phyloP scores from a whole-genome alignment of 257 asterid genomes.

The Solanum verrucosum region DNA sequence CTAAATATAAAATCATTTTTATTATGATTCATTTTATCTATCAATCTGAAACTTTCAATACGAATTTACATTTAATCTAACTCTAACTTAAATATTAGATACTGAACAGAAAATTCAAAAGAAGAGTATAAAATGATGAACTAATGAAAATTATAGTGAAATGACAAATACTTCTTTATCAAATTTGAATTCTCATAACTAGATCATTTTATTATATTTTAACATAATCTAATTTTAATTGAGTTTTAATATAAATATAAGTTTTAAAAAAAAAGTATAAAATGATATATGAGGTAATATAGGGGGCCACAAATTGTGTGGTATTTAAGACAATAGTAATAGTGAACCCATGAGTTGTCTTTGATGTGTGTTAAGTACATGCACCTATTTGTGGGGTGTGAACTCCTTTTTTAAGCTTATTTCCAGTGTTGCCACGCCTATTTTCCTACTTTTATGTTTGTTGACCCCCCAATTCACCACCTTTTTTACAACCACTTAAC shows the following conservation, averaged over 20 bases:
- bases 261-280: fast-evolving
- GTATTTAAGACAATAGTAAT: not conserved
- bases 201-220: too few relatives aligned
- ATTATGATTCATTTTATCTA: not conserved
- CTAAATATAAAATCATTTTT: not conserved
- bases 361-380: not conserved
- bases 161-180: too few relatives aligned
- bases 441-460: not conserved
- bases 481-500: not conserved
- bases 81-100: not conserved
- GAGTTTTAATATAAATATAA: not conserved
- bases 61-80: not conserved
- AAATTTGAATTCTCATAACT: too few relatives aligned
- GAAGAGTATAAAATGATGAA: fast-evolving
- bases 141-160: not conserved
- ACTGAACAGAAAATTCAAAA: too few relatives aligned
- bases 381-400: not conserved
- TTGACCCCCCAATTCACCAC: not conserved
- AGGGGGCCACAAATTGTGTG: not conserved
- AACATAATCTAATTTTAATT: too few relatives aligned
- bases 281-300: not conserved
- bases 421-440: conserved; percentile 22
- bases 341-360: not conserved
- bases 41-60: not conserved
- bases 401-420: not conserved